Evolutionary conservation across 805 yeast genomes (phyloP).

Genomic region (Yarrowia sp.): DNA sequence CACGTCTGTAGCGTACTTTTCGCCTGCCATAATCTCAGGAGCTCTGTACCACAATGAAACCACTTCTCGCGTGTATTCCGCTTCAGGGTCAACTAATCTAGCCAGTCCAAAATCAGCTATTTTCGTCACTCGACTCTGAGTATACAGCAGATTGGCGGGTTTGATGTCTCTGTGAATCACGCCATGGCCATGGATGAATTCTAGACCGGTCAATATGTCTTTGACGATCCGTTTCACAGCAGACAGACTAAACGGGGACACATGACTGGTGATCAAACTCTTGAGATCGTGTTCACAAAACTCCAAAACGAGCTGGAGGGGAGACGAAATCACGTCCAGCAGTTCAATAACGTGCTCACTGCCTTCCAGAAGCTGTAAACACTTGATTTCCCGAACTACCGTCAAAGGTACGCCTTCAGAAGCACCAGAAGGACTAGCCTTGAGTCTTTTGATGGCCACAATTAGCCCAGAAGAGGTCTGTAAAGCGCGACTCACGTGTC

Average conservation of each 20-base stretch:
- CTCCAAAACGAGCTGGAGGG: constrained; percentile 36
- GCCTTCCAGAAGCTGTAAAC: constrained; percentile 3
- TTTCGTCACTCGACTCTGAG: constrained; percentile 70
- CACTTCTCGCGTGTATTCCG: constrained; percentile 11
- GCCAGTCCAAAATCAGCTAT: constrained; percentile 97
- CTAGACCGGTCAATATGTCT: constrained; percentile 54
- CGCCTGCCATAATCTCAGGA: background rate
- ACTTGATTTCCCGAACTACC: background rate
- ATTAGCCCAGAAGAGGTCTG: constrained; percentile 44
- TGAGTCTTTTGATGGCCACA: constrained; percentile 36
- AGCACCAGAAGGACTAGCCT: background rate
- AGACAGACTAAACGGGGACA: background rate
- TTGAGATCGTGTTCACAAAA: constrained; percentile 37
- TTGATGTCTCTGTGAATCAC: constrained; percentile 89
- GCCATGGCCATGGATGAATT: constrained; percentile 64
- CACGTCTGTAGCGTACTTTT: background rate
- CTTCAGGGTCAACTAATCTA: constrained; percentile 50
- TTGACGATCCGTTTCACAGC: background rate
- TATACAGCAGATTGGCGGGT: constrained; percentile 82
- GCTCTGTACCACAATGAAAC: constrained; percentile 15
- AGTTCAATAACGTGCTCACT: constrained; percentile 38
- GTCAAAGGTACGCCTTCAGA: constrained; percentile 4
- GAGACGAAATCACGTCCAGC: constrained; percentile 49
- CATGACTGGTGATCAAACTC: constrained; percentile 45
- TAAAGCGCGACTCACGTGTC: constrained; percentile 57